Evolutionary conservation across 163 green algal genomes (phyloP), one percentile per base, ranked within the genome.

Genomic region (Chloromonas sp.): DNA sequence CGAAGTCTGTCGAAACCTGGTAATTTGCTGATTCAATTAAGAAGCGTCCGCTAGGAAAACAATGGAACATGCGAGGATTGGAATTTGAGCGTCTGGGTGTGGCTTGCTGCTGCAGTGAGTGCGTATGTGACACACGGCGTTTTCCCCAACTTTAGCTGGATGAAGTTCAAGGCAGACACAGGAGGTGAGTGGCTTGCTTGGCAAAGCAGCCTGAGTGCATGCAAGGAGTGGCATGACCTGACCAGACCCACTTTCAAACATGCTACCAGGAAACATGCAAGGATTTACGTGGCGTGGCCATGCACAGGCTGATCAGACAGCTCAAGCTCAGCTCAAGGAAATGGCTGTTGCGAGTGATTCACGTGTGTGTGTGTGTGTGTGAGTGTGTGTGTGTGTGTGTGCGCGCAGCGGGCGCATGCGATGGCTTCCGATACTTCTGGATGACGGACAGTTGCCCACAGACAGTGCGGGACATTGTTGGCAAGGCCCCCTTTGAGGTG

Each of bases 41-140:
- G 36, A 36, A 36, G 36, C 36, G 36, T 36, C 36, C 36, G 36
- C 36, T 36, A 36, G 36, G 36, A 36, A 36, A 36, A 36, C 36
- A 36, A 36, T 36, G 36, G 36, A 36, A 36, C 36, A 36, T 36
- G 36, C 36, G 36, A 36, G 36, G 36, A 36, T 36, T 36, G 36
- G 36, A 36, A 36, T 36, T 36, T 36, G 36, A 36, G 36, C 36
- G 36, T 36, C 36, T 36, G 36, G 36, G 36, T 36, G 36, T 36
- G 36, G 36, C 36, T 36, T 36, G 36, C 36, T 11, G 5, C 71
- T 80, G 86, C 88, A 94, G 97, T 99, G 71, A 98, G 93, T 82
- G 97, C 97, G 2, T 99, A 98, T 83, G 97, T 97, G 2, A 99
- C 97, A 8, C 97, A 99, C 87, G 97, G 95, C 79, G 97, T 99